Percentiles rank a stretch among this genome's conserved stretches.
Conservation (phyloP, 441 rosid genomes). For the Viola pubescens region DNA sequence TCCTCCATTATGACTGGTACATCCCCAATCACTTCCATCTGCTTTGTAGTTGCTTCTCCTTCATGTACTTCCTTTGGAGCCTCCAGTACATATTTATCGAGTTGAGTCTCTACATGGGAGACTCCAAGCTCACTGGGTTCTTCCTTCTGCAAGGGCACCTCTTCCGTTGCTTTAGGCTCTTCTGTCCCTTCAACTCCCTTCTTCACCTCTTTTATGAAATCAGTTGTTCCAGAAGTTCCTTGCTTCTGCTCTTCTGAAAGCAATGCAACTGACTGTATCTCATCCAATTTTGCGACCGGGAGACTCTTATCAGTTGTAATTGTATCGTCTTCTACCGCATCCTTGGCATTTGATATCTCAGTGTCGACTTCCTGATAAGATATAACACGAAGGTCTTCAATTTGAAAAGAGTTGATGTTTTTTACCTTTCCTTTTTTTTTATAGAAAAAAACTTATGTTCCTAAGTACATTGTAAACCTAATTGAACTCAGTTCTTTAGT, state of each 20-base stretch:
- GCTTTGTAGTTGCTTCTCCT: slow-evolving; percentile 11
- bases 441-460: not conserved
- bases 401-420: no score
- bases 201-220: slow-evolving; percentile 19
- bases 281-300: slow-evolving; percentile 15
- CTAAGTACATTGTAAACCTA: not conserved
- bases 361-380: not conserved
- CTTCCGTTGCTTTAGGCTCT: slow-evolving; percentile 19
- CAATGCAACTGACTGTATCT: slow-evolving; percentile 3
- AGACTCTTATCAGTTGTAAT: not conserved
- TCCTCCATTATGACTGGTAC: slow-evolving; percentile 13
- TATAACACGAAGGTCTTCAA: not conserved
- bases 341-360: not conserved
- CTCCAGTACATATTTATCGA: slow-evolving; percentile 8
- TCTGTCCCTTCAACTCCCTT: slow-evolving; percentile 17
- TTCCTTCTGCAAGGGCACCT: slow-evolving; percentile 11
- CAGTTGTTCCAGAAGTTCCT: slow-evolving; percentile 17
- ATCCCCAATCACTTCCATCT: no score
- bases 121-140: slow-evolving; percentile 15
- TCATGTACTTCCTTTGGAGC: slow-evolving; percentile 13
- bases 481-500: not conserved
- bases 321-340: slow-evolving; percentile 1
- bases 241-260: slow-evolving; percentile 17
- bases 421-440: no score
- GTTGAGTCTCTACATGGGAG: slow-evolving; percentile 14